Evolutionary conservation across 345 rosid genomes (phyloP), one percentile per base, ranked within the genome.

Genomic region (Microcos paniculata): DNA sequence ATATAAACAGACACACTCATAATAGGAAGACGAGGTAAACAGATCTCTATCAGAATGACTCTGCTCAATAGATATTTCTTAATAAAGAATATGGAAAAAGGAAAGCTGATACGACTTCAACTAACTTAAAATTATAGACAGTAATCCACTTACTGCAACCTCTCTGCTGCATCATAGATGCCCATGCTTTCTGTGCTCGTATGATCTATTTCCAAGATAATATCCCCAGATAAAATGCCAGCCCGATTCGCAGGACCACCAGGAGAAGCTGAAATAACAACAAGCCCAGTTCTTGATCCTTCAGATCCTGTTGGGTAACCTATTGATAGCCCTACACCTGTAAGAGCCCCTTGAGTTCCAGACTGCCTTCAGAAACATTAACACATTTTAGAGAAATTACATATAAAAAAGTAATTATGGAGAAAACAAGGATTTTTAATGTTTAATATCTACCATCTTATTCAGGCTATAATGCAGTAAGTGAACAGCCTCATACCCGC

Each of bases 231-330:
- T 66, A 79, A 78, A 72, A 95, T 75, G 75, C 98, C 99, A 63
- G 98, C 96, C 66, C 86, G 90, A 64, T 82, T 69, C 57, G 99
- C 99, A 52, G 99, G 99, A 81, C 99, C 98, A 48, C 94, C 98
- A 3, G 96, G 92, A 82, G 97, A 62, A 64, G 99, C 87, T 69
- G 99, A 93, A 79, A 95, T 88, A 70, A 95, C 94, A 76, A 93
- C 71, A 33, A 93, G 94, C 72, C 99, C 99, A 59, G 81, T 76
- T 38, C 84, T 71, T 71, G 94, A 77, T 64, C 81, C 90, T 70
- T 85, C 86, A 55, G 87, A 85, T 38, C 67, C 84, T 67, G 84
- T 71, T 4, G 96, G 97, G 84, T 93, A 93, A 69, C 99, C 98
- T 77, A 95, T 95, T 13, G 99, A 93, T 48, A 95, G 80, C 65